Evolutionary conservation across 306 rosid species (phyloP).

Genomic region (Rubus parviflorus): DNA sequence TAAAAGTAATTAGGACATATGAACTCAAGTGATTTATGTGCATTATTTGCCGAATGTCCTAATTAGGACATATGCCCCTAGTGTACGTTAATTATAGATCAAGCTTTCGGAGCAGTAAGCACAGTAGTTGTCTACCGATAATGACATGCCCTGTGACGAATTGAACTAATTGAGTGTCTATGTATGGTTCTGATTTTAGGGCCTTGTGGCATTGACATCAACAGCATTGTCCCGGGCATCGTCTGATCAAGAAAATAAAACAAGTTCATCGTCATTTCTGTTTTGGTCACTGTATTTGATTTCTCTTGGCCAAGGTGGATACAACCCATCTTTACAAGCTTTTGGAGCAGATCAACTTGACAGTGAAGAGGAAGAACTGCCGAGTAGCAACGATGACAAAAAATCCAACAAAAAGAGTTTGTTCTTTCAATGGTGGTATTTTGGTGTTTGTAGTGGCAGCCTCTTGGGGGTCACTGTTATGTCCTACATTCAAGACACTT

Average conservation of each 20-base stretch:
- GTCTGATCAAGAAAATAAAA: constrained; percentile 43
- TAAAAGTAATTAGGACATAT: neutral
- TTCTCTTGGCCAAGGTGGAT: constrained; percentile 89
- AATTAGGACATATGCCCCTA: too few species aligned
- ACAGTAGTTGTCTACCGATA: too few species aligned
- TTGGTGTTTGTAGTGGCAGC: constrained; percentile 84
- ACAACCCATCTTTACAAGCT: constrained; percentile 90
- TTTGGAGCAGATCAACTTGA: constrained; percentile 90
- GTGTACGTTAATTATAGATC: too few species aligned
- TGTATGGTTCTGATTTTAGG: constrained; percentile 43
- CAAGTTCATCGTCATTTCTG: constrained; percentile 60
- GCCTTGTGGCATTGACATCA: constrained; percentile 80
- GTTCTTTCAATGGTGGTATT: constrained; percentile 90
- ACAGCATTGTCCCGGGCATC: constrained; percentile 60
- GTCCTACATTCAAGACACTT: constrained; percentile 93
- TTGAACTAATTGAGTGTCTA: neutral
- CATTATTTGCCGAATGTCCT: too few species aligned
- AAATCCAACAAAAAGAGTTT: constrained; percentile 45
- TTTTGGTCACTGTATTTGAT: constrained; percentile 71
- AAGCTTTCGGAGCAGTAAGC: too few species aligned
- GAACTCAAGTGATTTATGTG: too few species aligned
- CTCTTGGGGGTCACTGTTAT: constrained; percentile 77
- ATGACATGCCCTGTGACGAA: neutral
- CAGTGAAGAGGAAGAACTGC: constrained; percentile 66
- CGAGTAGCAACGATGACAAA: constrained; percentile 49